phyloP scores from a whole-genome alignment of 108 stramenopile genomes.

The Fragilaria crotonensis region DNA sequence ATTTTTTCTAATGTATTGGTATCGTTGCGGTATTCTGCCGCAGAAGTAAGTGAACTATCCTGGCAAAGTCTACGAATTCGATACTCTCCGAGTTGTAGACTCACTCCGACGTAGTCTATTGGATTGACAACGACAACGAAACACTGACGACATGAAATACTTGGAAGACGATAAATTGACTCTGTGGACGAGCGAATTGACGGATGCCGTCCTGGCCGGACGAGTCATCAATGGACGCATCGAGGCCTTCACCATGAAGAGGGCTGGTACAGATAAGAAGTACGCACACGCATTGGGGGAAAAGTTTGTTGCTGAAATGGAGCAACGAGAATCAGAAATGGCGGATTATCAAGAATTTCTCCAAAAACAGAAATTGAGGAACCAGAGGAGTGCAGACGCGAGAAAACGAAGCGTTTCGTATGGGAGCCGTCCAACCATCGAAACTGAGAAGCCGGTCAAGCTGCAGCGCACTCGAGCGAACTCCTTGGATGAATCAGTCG shows the following conservation, averaged over 20 bases:
- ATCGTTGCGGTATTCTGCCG: too few relatives aligned
- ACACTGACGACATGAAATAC: slow-evolving; percentile 88
- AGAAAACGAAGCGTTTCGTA: slow-evolving; percentile 1
- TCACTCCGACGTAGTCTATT: too few relatives aligned
- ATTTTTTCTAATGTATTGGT: too few relatives aligned
- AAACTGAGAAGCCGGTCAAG: slow-evolving; percentile 1
- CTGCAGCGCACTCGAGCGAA: slow-evolving; percentile 10
- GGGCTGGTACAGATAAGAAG: slow-evolving; percentile 77
- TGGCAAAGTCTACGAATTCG: too few relatives aligned
- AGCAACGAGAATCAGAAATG: slow-evolving; percentile 33
- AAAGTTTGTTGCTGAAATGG: slow-evolving; percentile 62
- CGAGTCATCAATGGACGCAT: slow-evolving; percentile 77
- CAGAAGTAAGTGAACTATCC: too few relatives aligned
- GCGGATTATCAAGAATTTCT: slow-evolving; percentile 8
- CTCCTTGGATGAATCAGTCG: slow-evolving; percentile 7
- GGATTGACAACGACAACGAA: too few relatives aligned
- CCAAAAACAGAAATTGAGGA: not conserved
- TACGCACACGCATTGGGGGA: slow-evolving; percentile 70
- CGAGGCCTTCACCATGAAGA: slow-evolving; percentile 83
- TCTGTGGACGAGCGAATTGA: slow-evolving; percentile 59
- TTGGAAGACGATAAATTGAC: slow-evolving; percentile 69
- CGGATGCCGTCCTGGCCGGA: slow-evolving; percentile 40
- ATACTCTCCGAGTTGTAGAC: too few relatives aligned
- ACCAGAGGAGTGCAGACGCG: not conserved
- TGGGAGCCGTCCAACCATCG: not conserved